Conservation (phyloP, 2,329 filamentous ascomycete species). For the Pseudogymnoascus sp. region DNA sequence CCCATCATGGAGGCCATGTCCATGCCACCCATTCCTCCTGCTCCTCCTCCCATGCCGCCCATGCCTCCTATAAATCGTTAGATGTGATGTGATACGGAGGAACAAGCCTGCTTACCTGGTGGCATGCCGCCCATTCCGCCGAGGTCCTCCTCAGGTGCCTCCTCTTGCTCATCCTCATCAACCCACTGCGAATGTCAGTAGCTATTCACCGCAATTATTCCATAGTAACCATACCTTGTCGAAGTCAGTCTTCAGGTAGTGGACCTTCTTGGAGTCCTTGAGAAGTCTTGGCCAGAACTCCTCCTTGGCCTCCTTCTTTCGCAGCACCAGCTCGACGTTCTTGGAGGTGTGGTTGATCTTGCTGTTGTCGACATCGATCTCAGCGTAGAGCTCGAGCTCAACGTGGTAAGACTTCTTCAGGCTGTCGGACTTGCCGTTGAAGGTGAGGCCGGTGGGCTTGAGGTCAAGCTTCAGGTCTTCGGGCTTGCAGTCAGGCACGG, state of each 20-base stretch:
- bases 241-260: constrained; percentile 98
- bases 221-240: constrained; percentile 62
- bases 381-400: constrained; percentile 78
- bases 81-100: not conserved
- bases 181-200: constrained; percentile 22
- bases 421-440: constrained; percentile 73
- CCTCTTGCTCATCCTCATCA: constrained; percentile 75
- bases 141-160: constrained; percentile 73
- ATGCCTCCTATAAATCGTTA: constrained; percentile 20
- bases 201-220: not conserved
- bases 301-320: constrained; percentile 93
- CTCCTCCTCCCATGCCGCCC: constrained; percentile 35
- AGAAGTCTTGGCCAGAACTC: constrained; percentile 94
- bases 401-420: constrained; percentile 85
- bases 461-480: constrained; percentile 75
- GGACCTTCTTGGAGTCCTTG: constrained; percentile 81
- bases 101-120: constrained; percentile 37
- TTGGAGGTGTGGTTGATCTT: constrained; percentile 84
- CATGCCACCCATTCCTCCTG: constrained; percentile 36
- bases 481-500: constrained; percentile 74
- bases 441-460: constrained; percentile 67
- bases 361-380: constrained; percentile 79
- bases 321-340: constrained; percentile 81
- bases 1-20: constrained; percentile 32
- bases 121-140: constrained; percentile 61